phyloP scores from a whole-genome alignment of 257 asterid species.

The Nicotiana noctiflora region DNA sequence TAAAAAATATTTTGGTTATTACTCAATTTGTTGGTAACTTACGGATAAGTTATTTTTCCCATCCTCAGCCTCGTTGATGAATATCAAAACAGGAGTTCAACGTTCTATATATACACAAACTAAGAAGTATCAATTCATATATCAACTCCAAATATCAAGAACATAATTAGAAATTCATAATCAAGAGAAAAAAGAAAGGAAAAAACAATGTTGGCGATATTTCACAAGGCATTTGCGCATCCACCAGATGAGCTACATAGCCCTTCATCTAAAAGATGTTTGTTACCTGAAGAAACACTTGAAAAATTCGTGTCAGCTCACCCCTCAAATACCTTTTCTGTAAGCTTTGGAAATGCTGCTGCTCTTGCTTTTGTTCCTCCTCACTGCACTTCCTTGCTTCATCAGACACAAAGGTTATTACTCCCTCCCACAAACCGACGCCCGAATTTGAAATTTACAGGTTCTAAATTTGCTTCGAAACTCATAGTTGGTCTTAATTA shows the following conservation, averaged over 20 bases:
- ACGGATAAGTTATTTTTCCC: too few relatives aligned
- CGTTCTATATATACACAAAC: neutral
- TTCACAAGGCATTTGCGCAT: constrained; percentile 68
- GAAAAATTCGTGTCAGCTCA: constrained; percentile 32
- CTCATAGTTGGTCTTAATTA: too few relatives aligned
- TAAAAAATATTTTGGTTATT: too few relatives aligned
- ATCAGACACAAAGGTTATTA: constrained; percentile 31
- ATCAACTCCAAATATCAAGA: neutral
- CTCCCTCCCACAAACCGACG: too few relatives aligned
- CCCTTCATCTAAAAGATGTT: constrained; percentile 54
- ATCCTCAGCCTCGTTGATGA: too few relatives aligned
- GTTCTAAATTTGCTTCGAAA: too few relatives aligned
- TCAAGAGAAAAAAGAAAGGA: neutral
- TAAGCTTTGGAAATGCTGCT: constrained; percentile 59
- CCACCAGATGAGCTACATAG: constrained; percentile 80
- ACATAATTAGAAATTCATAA: too few relatives aligned
- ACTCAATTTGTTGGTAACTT: too few relatives aligned
- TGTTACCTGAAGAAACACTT: constrained; percentile 56
- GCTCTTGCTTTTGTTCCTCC: constrained; percentile 57
- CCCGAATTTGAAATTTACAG: too few relatives aligned
- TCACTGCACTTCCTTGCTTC: constrained; percentile 12
- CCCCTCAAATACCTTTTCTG: constrained; percentile 35
- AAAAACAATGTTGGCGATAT: constrained; percentile 57
- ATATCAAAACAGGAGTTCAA: too few relatives aligned
- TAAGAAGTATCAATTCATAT: too few relatives aligned